Conservation (phyloP, 305 asterid species). For the Petunia hybrid region DNA sequence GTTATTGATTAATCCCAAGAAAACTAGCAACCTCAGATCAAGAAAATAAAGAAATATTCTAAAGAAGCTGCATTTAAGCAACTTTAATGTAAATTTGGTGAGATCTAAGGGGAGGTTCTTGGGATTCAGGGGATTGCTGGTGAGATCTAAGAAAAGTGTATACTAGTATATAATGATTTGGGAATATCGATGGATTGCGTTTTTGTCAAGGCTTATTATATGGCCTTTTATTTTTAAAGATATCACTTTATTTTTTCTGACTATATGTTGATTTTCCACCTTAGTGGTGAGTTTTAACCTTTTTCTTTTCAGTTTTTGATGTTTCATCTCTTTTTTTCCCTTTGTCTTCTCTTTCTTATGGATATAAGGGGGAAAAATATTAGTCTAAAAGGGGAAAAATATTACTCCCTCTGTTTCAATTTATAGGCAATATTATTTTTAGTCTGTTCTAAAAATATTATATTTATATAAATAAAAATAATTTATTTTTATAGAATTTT, state of each 20-base stretch:
- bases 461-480: too few relatives aligned
- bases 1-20: constrained; percentile 3
- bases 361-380: too few relatives aligned
- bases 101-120: constrained; percentile 25
- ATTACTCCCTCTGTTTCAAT: too few relatives aligned
- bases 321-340: constrained; percentile 12
- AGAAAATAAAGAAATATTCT: not conserved
- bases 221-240: not conserved
- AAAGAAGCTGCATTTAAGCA: constrained; percentile 3
- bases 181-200: not conserved
- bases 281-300: not conserved
- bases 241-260: not conserved
- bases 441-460: too few relatives aligned
- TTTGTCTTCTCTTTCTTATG: not conserved
- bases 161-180: not conserved
- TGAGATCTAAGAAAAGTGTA: constrained; percentile 29
- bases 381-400: too few relatives aligned
- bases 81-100: not conserved
- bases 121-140: constrained; percentile 24
- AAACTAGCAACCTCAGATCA: constrained; percentile 24
- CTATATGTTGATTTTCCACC: not conserved
- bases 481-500: too few relatives aligned
- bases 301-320: not conserved
- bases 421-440: too few relatives aligned
- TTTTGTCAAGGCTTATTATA: not conserved